phyloP scores from a whole-genome alignment of 106 monocot species.

The Ottelia alismoides region DNA sequence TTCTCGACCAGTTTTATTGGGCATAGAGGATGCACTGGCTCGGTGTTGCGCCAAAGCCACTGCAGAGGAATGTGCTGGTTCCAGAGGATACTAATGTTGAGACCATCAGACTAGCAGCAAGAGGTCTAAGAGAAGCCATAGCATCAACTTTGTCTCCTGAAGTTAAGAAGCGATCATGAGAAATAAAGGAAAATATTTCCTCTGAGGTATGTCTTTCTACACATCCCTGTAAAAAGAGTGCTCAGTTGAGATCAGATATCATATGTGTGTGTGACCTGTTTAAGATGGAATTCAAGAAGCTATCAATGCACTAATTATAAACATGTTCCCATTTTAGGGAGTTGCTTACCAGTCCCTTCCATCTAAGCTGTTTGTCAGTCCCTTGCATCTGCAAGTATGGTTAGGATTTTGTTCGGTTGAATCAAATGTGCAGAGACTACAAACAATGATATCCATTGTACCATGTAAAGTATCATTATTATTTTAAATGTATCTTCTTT shows the following conservation, averaged over 20 bases:
- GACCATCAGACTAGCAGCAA: slow-evolving; percentile 32
- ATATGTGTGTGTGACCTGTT: not conserved
- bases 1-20: slow-evolving; percentile 96
- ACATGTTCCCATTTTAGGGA: no score
- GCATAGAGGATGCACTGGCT: slow-evolving; percentile 86
- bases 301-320: slow-evolving; percentile 45
- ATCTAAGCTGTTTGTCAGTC: no score
- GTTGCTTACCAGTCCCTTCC: no score
- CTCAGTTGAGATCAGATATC: not conserved
- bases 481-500: no score
- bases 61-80: slow-evolving; percentile 40
- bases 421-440: no score
- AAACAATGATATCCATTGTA: no score
- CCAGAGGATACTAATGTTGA: slow-evolving; percentile 37
- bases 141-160: slow-evolving; percentile 34
- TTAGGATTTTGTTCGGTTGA: no score
- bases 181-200: slow-evolving; percentile 43
- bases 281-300: slow-evolving; percentile 69
- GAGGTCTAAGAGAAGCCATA: slow-evolving; percentile 35
- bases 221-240: not conserved
- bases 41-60: slow-evolving; percentile 64
- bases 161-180: slow-evolving; percentile 42
- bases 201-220: slow-evolving; percentile 29
- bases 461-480: no score
- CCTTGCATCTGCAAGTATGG: no score